Evolutionary conservation across 2,329 filamentous ascomycete genomes (phyloP).

Genomic region (Fusarium sambucinum): DNA sequence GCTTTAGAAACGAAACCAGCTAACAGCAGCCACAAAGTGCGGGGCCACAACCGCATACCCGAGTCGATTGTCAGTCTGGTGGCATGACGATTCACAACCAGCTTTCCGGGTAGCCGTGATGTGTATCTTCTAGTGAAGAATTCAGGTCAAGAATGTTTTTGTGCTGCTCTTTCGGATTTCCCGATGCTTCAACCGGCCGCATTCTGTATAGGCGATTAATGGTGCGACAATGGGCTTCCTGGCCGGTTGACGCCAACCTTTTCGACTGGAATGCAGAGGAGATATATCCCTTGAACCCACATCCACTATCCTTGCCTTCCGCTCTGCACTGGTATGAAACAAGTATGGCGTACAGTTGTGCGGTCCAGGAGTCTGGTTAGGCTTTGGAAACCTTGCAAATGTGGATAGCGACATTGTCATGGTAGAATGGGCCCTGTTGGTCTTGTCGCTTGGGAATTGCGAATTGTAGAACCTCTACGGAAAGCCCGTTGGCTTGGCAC

Average conservation of each 20-base stretch:
- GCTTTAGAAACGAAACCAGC: slow-evolving; percentile 4
- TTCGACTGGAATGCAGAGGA: slow-evolving; percentile 43
- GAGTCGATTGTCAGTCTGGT: slow-evolving; percentile 33
- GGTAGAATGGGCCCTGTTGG: slow-evolving; percentile 75
- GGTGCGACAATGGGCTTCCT: slow-evolving; percentile 18
- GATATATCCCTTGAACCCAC: slow-evolving; percentile 18
- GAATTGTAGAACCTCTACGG: slow-evolving; percentile 59
- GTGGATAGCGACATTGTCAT: slow-evolving; percentile 68
- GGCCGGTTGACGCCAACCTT: slow-evolving; percentile 11
- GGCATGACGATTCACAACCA: slow-evolving; percentile 36
- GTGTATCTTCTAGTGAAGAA: slow-evolving; percentile 8
- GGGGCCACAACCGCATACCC: slow-evolving; percentile 24
- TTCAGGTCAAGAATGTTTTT: neutral
- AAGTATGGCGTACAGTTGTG: slow-evolving; percentile 17
- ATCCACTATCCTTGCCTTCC: slow-evolving; percentile 4
- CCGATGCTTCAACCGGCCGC: slow-evolving; percentile 19
- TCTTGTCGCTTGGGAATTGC: slow-evolving; percentile 52
- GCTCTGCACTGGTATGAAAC: slow-evolving; percentile 2
- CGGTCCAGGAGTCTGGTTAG: slow-evolving; percentile 23
- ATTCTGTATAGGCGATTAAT: slow-evolving; percentile 22
- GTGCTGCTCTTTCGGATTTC: slow-evolving; percentile 7
- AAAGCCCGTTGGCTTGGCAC: slow-evolving; percentile 64
- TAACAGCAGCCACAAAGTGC: slow-evolving; percentile 17
- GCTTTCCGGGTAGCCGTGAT: slow-evolving; percentile 16
- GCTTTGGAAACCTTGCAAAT: slow-evolving; percentile 56